Evolutionary conservation across 352 stramenopile species (phyloP).

Genomic region (Pseudoperonospora humuli): DNA sequence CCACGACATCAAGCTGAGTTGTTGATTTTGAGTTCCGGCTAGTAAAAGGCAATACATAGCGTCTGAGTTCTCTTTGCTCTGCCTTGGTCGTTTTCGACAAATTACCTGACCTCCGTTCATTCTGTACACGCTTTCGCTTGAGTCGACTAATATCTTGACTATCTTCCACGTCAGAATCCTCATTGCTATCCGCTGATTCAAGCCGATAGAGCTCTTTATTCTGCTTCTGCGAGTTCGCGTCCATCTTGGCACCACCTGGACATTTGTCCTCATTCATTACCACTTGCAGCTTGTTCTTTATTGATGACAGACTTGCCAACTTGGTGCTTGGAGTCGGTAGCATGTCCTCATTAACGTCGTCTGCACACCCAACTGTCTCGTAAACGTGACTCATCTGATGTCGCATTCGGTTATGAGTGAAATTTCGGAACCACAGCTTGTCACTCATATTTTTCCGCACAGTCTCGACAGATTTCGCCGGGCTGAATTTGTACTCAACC

Average conservation of each 20-base stretch:
- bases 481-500: slow-evolving; percentile 16
- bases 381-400: slow-evolving; percentile 27
- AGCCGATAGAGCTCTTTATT: slow-evolving; percentile 7
- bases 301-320: too few relatives aligned
- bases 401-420: slow-evolving; percentile 33
- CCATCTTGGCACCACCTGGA: not conserved
- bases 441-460: slow-evolving; percentile 28
- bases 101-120: slow-evolving; percentile 1
- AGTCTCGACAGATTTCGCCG: slow-evolving; percentile 28
- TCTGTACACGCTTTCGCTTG: slow-evolving; percentile 5
- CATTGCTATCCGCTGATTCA: slow-evolving; percentile 7
- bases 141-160: not conserved
- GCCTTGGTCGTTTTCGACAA: slow-evolving; percentile 1
- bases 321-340: too few relatives aligned
- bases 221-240: not conserved
- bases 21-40: not conserved
- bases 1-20: not conserved
- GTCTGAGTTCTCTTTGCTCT: not conserved
- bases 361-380: slow-evolving; percentile 8
- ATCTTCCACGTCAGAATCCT: not conserved
- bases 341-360: slow-evolving; percentile 1
- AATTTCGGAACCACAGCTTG: slow-evolving; percentile 35
- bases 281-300: not conserved
- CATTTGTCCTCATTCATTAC: slow-evolving; percentile 1
- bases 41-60: not conserved